These are phyloP conservation scores for Castanea sativa DNA, from an alignment of 306 rosid species.

Conservation along the genomic window DNA sequence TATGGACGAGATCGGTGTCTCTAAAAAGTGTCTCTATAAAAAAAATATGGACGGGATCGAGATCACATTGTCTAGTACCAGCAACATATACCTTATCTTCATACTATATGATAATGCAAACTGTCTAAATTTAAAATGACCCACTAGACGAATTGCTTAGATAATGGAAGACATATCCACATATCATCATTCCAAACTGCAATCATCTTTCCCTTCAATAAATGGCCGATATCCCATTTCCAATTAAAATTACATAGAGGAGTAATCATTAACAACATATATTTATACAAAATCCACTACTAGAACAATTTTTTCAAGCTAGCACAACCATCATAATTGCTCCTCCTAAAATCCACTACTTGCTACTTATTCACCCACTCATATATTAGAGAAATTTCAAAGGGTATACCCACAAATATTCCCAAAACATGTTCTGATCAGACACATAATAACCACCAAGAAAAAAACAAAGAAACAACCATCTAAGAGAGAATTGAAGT, in stretches of 20 bases:
- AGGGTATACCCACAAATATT: constrained; percentile 12
- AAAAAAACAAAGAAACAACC: constrained; percentile 18
- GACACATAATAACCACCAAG: not conserved
- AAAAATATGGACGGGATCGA: not conserved
- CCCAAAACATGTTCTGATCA: constrained; percentile 17
- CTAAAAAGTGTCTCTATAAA: no score
- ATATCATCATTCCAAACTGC: not conserved
- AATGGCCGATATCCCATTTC: not conserved
- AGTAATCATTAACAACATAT: not conserved
- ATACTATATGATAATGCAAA: not conserved
- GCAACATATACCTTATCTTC: not conserved
- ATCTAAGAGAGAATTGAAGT: not conserved
- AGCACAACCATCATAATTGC: not conserved
- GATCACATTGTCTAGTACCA: not conserved
- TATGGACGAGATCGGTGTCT: not conserved
- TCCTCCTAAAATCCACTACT: not conserved
- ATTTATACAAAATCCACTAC: not conserved
- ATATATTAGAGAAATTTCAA: constrained; percentile 15
- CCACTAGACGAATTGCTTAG: not conserved
- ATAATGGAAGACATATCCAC: not conserved
- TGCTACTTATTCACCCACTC: constrained; percentile 6
- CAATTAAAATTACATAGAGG: not conserved
- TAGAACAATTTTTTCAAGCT: not conserved
- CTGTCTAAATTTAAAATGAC: not conserved
- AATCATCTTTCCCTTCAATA: not conserved